Evolutionary conservation across 139 green algal genomes (phyloP).

Genomic region (Medakamo hakoo): DNA sequence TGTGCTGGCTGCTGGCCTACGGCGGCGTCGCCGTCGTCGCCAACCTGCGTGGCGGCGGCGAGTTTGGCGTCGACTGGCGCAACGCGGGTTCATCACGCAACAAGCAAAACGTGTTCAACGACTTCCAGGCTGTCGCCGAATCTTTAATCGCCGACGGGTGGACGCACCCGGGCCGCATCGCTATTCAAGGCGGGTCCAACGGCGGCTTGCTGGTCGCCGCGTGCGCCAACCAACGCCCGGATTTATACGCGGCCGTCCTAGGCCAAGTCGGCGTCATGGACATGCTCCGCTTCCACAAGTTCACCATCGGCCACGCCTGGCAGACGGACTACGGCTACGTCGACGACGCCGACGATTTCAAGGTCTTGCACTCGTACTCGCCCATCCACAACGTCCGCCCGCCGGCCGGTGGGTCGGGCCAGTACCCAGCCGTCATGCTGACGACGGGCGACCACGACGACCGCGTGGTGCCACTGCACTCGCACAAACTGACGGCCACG

Average conservation of each 20-base stretch:
- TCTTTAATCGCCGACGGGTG: slow-evolving; percentile 42
- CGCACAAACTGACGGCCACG: slow-evolving; percentile 59
- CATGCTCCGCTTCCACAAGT: slow-evolving; percentile 86
- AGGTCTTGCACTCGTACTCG: slow-evolving; percentile 50
- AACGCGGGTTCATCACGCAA: slow-evolving; percentile 45
- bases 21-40: slow-evolving; percentile 44
- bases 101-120: slow-evolving; percentile 86
- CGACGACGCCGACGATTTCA: slow-evolving; percentile 50
- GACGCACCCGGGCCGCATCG: slow-evolving; percentile 34
- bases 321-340: slow-evolving; percentile 62
- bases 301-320: slow-evolving; percentile 86
- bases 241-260: slow-evolving; percentile 72
- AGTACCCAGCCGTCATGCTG: slow-evolving; percentile 74
- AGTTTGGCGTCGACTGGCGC: slow-evolving; percentile 82
- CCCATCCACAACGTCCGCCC: slow-evolving; percentile 82
- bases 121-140: slow-evolving; percentile 66
- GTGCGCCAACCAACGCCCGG: slow-evolving; percentile 79
- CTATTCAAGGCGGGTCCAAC: slow-evolving; percentile 77
- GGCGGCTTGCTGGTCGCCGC: slow-evolving; percentile 86
- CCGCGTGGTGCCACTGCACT: slow-evolving; percentile 75
- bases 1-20: slow-evolving; percentile 42
- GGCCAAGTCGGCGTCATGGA: slow-evolving; percentile 78
- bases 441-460: slow-evolving; percentile 78
- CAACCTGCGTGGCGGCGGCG: slow-evolving; percentile 75
- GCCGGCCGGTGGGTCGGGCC: slow-evolving; percentile 24